Conservation (phyloP, 2,329 filamentous ascomycete species). For the Aspergillus fischeri region DNA sequence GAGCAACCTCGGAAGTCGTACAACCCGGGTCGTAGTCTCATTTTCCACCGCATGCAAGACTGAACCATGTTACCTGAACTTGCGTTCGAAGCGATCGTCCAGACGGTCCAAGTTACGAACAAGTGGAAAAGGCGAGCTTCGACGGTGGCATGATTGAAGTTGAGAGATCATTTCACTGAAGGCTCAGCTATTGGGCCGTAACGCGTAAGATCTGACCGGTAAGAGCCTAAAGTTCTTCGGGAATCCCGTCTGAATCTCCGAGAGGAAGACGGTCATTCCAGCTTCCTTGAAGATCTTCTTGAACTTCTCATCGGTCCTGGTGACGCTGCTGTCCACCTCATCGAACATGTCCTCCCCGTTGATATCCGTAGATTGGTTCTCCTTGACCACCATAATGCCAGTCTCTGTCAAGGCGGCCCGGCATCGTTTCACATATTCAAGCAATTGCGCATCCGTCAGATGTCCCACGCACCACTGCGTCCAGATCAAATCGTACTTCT, state of each 20-base stretch:
- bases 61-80: neutral
- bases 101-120: neutral
- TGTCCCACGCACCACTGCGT: slow-evolving; percentile 88
- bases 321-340: slow-evolving; percentile 71
- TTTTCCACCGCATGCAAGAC: neutral
- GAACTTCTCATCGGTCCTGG: slow-evolving; percentile 70
- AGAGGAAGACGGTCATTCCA: slow-evolving; percentile 63
- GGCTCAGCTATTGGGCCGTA: slow-evolving; percentile 49
- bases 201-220: slow-evolving; percentile 73
- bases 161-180: neutral
- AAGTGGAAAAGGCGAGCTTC: neutral
- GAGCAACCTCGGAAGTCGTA: too few species aligned
- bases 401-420: slow-evolving; percentile 43
- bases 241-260: slow-evolving; percentile 70
- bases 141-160: neutral
- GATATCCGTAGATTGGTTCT: slow-evolving; percentile 63
- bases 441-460: slow-evolving; percentile 68
- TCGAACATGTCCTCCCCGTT: slow-evolving; percentile 66
- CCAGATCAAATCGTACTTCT: slow-evolving; percentile 76
- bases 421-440: slow-evolving; percentile 63
- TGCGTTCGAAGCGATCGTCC: neutral
- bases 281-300: slow-evolving; percentile 64
- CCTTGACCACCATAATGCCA: slow-evolving; percentile 66
- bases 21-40: neutral
- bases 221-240: slow-evolving; percentile 59